Evolutionary conservation across 169 alveolate species (phyloP), one percentile per base, ranked within the genome.

Genomic region (Fabrea salina): DNA sequence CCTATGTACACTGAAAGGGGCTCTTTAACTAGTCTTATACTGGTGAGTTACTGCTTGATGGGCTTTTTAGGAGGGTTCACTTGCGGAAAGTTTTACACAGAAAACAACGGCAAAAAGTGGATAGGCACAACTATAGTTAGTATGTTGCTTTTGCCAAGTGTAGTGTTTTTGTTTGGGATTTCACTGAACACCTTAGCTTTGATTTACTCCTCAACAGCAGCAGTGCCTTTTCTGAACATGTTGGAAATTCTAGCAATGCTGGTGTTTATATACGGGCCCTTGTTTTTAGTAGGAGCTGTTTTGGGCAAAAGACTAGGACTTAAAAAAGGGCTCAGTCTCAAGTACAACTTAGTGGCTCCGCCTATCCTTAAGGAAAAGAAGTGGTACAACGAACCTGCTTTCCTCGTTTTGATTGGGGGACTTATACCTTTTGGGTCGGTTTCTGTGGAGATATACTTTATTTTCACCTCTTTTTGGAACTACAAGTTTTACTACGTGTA

Each of bases 401-500:
- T 50, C 51, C 27, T 72, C 27, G 19, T 27, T 5, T 7, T 51
- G 4, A 8, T 4, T 39, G 56, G 82, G 27, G 86, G 86, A 22
- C 19, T 50, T 30, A 41, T 81, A 32, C 83, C 86, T 0, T 81
- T 81, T 35, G 57, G 43, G 2, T 49, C 78, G 41, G 64, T 81
- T n/a, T 81, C 25, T 22, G 78, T 72, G 57, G 86, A 81, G 83
- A 74, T 72, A 56, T 81, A 81, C 27, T 81, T 44, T 39, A 37
- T 81, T 22, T 81, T 81, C 37, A 64, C 83, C 37, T 71, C 83
- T 19, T 57, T 81, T 27, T 81, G 83, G 83, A 64, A 71, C 71
- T 81, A 81, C 49, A 81, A 81, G 78, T 71, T 81, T 56, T 81
- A 81, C 67, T 81, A 81, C 30, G 86, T 81, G 16, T 81, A 81